Base-by-base conservation (phyloP, 495 filamentous ascomycete genomes). In the Penicillium paxilli region DNA sequence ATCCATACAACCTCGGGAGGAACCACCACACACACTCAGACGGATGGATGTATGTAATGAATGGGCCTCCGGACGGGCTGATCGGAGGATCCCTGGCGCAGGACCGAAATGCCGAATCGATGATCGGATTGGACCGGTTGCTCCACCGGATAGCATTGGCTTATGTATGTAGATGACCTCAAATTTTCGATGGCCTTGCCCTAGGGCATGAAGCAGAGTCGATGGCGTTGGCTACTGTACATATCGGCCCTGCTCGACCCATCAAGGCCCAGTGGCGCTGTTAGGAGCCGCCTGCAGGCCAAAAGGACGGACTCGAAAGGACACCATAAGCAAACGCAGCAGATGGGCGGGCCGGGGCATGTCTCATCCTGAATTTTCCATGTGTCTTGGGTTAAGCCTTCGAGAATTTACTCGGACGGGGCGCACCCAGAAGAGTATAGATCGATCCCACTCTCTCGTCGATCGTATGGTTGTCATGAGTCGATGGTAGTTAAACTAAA, bases 371-470 rank as follows among this genome's bases (percentile, higher is more conserved):
- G 40, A 44, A 32, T 42, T 32, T 52, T 37, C 28, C 40, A 42
- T 42, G 40, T 42, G 40, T 42, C 40, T 42, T 42, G 40, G 40
- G 40, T 42, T 42, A 20, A 42, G 21, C 40, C 40, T 42, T 21
- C 21, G 40, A 42, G 40, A 35, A 38, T 30, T 26, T 44, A 11
- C 19, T 49, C 52, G 49, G 48, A 64, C 54, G 46, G 40, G 35
- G 54, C 23, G 50, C 33, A 37, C 59, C 59, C 44, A 60, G 53
- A 63, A 58, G 35, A 65, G 59, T 52, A 60, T 63, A 60, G 63
- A 52, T 65, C 61, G 51, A 64, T 54, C 53, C 61, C 59, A 54
- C 54, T 54, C 16, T 54, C 51, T 30, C 52, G 63, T 63, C 63
- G 63, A 65, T 66, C 55, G 57, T 54, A 59, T 62, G 50, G 51